A percentile compares a stretch with the other conserved stretches of the same genome.
phyloP scores from a whole-genome alignment of 2,329 filamentous ascomycete species.

The Penicillium brasilianum region DNA sequence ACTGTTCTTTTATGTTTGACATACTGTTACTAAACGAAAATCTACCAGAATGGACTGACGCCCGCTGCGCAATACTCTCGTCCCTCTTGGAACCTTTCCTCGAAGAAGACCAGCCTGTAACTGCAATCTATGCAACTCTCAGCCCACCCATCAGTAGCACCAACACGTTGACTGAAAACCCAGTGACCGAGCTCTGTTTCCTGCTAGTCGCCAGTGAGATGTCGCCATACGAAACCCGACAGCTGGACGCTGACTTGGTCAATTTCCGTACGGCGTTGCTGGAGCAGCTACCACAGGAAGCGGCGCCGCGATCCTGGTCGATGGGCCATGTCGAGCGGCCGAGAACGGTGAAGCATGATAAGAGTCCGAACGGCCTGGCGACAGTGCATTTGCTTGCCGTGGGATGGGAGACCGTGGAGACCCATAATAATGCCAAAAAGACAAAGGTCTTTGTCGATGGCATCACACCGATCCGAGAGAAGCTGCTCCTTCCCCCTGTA shows the following conservation, averaged over 20 bases:
- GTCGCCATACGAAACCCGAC: conserved; percentile 32
- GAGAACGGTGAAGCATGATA: conserved; percentile 36
- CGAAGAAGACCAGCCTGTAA: conserved; percentile 27
- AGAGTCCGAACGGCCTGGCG: conserved; percentile 49
- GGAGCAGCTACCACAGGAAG: conserved; percentile 37
- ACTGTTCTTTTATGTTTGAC: neutral
- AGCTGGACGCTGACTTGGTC: conserved; percentile 40
- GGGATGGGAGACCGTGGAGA: conserved; percentile 59
- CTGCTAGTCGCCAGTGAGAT: conserved; percentile 50
- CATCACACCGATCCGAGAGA: conserved; percentile 50
- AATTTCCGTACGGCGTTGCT: conserved; percentile 45
- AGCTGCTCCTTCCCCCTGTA: conserved; percentile 39
- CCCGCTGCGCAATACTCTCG: conserved; percentile 31
- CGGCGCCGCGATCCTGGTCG: conserved; percentile 38
- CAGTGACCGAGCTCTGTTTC: conserved; percentile 56
- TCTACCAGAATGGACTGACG: conserved; percentile 41
- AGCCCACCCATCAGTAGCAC: conserved; percentile 34
- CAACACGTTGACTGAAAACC: conserved; percentile 41
- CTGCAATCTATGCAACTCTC: conserved; percentile 38
- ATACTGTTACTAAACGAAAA: neutral
- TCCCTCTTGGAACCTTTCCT: conserved; percentile 33
- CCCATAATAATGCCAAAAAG: conserved; percentile 54
- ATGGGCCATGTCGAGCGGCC: conserved; percentile 47
- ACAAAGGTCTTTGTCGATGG: conserved; percentile 52
- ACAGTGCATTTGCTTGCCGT: conserved; percentile 51